phyloP scores from a whole-genome alignment of 2,329 filamentous ascomycete genomes.

The Epichloe aotearoae region DNA sequence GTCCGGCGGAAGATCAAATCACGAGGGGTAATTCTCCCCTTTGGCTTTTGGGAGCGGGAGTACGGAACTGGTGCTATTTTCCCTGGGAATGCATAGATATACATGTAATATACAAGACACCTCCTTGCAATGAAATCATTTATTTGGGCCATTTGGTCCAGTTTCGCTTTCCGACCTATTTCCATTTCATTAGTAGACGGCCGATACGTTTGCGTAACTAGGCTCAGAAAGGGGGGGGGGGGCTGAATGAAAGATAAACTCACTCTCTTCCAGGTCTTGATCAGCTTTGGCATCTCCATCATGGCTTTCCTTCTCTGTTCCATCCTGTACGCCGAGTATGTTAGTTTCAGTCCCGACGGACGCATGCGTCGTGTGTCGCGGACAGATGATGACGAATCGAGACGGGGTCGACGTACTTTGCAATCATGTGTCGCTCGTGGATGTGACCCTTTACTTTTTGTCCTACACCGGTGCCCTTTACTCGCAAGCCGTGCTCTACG shows the following conservation, averaged over 20 bases:
- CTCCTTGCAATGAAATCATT: constrained; percentile 8
- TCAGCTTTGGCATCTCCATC: constrained; percentile 85
- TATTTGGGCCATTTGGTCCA: constrained; percentile 48
- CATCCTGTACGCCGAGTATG: constrained; percentile 39
- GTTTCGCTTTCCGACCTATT: constrained; percentile 38
- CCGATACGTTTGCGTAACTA: background rate
- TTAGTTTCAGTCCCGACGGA: constrained; percentile 4
- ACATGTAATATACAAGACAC: constrained; percentile 20
- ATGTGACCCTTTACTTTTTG: constrained; percentile 91
- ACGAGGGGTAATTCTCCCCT: too few species aligned
- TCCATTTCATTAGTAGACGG: constrained; percentile 18
- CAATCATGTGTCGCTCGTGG: constrained; percentile 77
- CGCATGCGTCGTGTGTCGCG: background rate
- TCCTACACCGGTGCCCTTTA: constrained; percentile 87
- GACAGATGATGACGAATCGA: background rate
- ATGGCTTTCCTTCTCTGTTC: constrained; percentile 85
- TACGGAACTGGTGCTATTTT: background rate
- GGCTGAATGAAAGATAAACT: constrained; percentile 16
- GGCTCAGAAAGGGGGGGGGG: background rate
- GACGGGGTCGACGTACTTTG: constrained; percentile 38
- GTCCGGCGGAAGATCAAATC: too few species aligned
- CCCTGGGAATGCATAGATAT: constrained; percentile 18
- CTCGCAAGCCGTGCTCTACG: constrained; percentile 65
- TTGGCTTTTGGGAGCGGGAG: too few species aligned
- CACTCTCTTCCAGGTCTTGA: constrained; percentile 88